phyloP scores from a whole-genome alignment of 352 stramenopile genomes.

The Globisporangium irregulare region DNA sequence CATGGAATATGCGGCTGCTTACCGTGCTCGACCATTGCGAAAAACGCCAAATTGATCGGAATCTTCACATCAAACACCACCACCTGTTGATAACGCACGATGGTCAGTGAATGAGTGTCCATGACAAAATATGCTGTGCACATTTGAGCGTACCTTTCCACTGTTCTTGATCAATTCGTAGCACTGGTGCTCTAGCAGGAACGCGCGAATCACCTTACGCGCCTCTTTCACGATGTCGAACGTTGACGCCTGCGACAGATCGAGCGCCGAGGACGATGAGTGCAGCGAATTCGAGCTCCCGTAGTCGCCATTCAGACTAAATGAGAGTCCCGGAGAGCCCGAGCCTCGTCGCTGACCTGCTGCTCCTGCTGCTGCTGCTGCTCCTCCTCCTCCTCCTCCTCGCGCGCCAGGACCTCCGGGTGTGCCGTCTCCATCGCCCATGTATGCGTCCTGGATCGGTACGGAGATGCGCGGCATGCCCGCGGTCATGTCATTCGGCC shows the following conservation, averaged over 20 bases:
- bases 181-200: constrained; percentile 88
- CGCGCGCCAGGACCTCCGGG: background rate
- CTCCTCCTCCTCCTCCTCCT: constrained; percentile 9
- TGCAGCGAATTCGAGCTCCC: constrained; percentile 21
- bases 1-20: constrained; percentile 17
- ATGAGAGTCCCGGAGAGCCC: constrained; percentile 18
- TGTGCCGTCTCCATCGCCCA: constrained; percentile 24
- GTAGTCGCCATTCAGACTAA: constrained; percentile 29
- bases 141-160: constrained; percentile 66
- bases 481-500: background rate
- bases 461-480: constrained; percentile 26
- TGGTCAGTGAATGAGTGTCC: background rate
- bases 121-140: background rate
- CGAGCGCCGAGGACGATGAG: constrained; percentile 31
- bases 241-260: constrained; percentile 43
- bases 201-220: constrained; percentile 81
- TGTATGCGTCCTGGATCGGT: constrained; percentile 35
- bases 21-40: constrained; percentile 98
- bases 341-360: constrained; percentile 3
- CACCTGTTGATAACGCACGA: constrained; percentile 35
- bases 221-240: constrained; percentile 77
- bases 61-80: constrained; percentile 99
- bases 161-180: constrained; percentile 97
- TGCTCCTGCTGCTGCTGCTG: background rate
- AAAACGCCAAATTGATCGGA: constrained; percentile 98